phyloP scores from a whole-genome alignment of 768 basidiomycete genomes.

The Phylloporus sp. region DNA sequence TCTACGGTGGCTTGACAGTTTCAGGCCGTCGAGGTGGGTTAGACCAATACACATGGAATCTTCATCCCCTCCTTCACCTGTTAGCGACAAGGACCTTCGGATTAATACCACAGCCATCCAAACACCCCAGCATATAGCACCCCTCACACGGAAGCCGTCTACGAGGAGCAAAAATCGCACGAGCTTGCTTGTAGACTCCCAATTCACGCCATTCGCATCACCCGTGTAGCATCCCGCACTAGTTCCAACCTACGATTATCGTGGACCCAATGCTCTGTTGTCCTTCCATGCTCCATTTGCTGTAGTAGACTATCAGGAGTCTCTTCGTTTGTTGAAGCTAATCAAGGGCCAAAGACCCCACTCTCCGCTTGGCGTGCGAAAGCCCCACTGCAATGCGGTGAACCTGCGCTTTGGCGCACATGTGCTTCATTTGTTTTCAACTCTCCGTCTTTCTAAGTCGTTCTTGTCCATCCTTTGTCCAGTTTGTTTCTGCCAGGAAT shows the following conservation, averaged over 20 bases:
- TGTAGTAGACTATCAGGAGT: constrained; percentile 7
- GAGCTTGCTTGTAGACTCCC: constrained; percentile 40
- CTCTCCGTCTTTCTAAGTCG: not conserved
- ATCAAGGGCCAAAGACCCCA: constrained; percentile 24
- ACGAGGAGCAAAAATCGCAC: constrained; percentile 50
- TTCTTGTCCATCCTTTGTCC: not conserved
- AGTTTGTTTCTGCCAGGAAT: constrained; percentile 25
- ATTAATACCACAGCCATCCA: constrained; percentile 37
- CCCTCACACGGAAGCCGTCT: constrained; percentile 67
- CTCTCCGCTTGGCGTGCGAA: constrained; percentile 19
- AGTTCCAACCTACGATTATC: constrained; percentile 4
- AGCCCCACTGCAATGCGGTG: not conserved
- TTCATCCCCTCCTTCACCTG: constrained; percentile 26
- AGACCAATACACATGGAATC: constrained; percentile 35
- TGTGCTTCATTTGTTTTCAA: not conserved
- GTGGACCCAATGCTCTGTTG: not conserved
- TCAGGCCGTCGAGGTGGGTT: constrained; percentile 54
- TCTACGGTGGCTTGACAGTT: constrained; percentile 70
- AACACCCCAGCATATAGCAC: constrained; percentile 35
- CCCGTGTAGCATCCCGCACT: constrained; percentile 9
- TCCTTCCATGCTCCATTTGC: not conserved
- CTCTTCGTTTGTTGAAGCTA: not conserved
- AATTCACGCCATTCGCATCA: constrained; percentile 18
- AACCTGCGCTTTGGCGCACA: not conserved
- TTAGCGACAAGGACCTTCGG: constrained; percentile 34